Evolutionary conservation across 768 basidiomycete genomes (phyloP).

Genomic region (Lactifluus echinatus): DNA sequence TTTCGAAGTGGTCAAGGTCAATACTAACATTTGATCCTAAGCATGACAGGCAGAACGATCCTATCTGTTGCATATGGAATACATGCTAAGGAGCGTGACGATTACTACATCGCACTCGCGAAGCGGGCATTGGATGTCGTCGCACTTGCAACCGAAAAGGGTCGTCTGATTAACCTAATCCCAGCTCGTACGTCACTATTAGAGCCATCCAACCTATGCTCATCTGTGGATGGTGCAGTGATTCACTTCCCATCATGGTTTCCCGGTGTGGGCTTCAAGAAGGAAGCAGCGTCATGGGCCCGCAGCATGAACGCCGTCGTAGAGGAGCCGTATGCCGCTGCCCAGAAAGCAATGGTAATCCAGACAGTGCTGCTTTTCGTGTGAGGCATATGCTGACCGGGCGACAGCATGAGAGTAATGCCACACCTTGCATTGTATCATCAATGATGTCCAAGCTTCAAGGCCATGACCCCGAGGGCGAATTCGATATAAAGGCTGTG

Average conservation of each 20-base stretch:
- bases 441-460: background rate
- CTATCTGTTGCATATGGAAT: slow-evolving; percentile 42
- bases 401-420: background rate
- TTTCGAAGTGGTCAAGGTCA: background rate
- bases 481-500: background rate
- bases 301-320: slow-evolving; percentile 22
- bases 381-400: background rate
- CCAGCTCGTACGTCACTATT: slow-evolving; percentile 23
- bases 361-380: background rate
- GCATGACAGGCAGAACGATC: slow-evolving; percentile 34
- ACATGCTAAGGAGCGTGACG: slow-evolving; percentile 30
- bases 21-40: slow-evolving; percentile 18
- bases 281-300: slow-evolving; percentile 16
- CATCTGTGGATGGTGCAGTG: slow-evolving; percentile 4
- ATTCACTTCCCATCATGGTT: slow-evolving; percentile 24
- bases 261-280: slow-evolving; percentile 24
- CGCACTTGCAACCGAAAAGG: slow-evolving; percentile 27
- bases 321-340: slow-evolving; percentile 21
- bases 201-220: background rate
- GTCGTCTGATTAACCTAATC: slow-evolving; percentile 37
- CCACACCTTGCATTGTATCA: background rate
- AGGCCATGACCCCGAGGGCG: background rate
- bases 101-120: slow-evolving; percentile 31
- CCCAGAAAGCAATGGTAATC: slow-evolving; percentile 21
- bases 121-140: background rate